These are phyloP conservation scores for Mortierella sp. DNA, from an alignment of 371 early-diverging fungal species.

Conservation along the genomic window DNA sequence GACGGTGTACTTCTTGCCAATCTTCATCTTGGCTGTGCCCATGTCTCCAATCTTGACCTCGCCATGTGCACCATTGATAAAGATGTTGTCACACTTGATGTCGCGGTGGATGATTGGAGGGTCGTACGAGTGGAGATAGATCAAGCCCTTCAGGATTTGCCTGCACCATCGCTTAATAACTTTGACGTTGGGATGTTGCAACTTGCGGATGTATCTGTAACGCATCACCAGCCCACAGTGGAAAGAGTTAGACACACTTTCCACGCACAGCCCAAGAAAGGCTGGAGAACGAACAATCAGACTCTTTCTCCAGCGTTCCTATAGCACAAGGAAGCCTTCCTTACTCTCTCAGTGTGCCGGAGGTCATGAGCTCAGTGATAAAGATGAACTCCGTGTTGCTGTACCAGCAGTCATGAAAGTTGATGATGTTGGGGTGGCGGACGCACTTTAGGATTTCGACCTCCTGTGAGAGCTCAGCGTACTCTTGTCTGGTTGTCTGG, in stretches of 20 bases:
- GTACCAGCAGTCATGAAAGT: constrained; percentile 86
- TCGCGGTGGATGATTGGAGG: constrained; percentile 95
- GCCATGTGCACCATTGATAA: constrained; percentile 92
- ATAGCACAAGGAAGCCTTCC: not conserved
- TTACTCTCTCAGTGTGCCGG: constrained; percentile 82
- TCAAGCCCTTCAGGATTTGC: constrained; percentile 86
- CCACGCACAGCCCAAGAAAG: not conserved
- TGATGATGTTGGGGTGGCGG: constrained; percentile 89
- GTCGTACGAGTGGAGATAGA: constrained; percentile 83
- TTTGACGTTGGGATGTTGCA: constrained; percentile 74
- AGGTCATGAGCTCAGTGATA: constrained; percentile 95
- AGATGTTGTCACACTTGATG: constrained; percentile 90
- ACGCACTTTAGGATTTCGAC: constrained; percentile 85
- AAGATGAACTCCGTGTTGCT: constrained; percentile 80
- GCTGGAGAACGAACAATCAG: too few species aligned
- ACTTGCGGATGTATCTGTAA: constrained; percentile 70
- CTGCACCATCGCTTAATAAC: constrained; percentile 86
- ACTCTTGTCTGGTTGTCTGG: constrained; percentile 74
- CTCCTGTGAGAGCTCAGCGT: constrained; percentile 79
- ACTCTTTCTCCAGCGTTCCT: too few species aligned
- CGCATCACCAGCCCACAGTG: not conserved
- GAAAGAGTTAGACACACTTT: not conserved
- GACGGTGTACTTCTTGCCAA: constrained; percentile 84
- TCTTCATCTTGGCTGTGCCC: constrained; percentile 88
- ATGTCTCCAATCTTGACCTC: constrained; percentile 95